These are phyloP conservation scores for Solanum lycopersicoides DNA, from an alignment of 257 asterid genomes.

Conservation along the genomic window DNA sequence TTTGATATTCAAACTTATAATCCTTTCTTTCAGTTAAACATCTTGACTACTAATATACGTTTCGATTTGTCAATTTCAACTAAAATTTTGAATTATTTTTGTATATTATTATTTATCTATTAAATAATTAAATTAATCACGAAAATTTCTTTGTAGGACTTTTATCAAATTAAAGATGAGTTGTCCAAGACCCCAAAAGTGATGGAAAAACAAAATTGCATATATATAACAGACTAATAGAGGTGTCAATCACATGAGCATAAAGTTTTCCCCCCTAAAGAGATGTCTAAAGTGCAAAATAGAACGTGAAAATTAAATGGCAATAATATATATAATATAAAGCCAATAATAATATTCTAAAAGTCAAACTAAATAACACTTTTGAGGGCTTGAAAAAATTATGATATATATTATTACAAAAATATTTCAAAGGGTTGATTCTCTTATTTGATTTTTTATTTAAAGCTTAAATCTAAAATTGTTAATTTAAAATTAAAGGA, in stretches of 20 bases:
- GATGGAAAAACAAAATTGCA: background rate
- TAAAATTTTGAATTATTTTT: too few relatives aligned
- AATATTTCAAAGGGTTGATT: background rate
- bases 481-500: too few relatives aligned
- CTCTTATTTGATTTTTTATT: too few relatives aligned
- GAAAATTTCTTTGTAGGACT: background rate
- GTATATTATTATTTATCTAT: too few relatives aligned
- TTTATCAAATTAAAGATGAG: background rate
- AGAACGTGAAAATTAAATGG: background rate
- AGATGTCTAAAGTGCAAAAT: background rate
- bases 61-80: too few relatives aligned
- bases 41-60: too few relatives aligned
- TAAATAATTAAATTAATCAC: too few relatives aligned
- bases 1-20: too few relatives aligned
- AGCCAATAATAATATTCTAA: background rate
- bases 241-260: background rate
- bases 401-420: background rate
- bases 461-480: accelerated
- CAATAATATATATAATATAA: background rate
- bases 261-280: background rate
- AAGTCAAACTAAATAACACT: background rate
- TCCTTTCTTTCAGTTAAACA: too few relatives aligned
- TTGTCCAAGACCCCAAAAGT: background rate
- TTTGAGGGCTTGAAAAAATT: too few relatives aligned
- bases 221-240: background rate